Conservation (phyloP, 2,329 filamentous ascomycete genomes). For the Venturia effusa region DNA sequence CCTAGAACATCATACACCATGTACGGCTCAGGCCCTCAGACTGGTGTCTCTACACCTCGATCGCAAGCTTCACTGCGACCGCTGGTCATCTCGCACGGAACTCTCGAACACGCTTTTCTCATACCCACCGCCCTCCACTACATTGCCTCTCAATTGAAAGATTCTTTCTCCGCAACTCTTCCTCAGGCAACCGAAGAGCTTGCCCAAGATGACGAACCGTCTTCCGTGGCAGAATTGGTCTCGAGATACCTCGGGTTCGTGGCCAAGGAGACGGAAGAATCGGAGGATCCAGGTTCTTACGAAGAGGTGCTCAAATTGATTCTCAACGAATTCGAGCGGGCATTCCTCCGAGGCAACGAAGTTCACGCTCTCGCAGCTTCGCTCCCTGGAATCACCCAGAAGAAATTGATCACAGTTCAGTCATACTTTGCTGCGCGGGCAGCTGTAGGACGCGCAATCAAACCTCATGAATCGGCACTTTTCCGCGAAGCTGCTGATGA, state of each 20-base stretch:
- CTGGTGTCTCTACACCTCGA: conserved; percentile 92
- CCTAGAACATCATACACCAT: conserved; percentile 39
- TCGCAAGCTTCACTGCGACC: conserved; percentile 88
- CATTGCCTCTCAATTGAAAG: conserved; percentile 88
- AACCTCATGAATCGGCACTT: conserved; percentile 86
- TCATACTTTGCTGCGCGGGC: conserved; percentile 87
- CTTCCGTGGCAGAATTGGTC: conserved; percentile 83
- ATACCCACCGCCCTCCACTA: conserved; percentile 94
- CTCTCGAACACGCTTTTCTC: conserved; percentile 91
- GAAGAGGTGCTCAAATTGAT: conserved; percentile 87
- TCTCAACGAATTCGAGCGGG: conserved; percentile 92
- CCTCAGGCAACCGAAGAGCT: conserved; percentile 92
- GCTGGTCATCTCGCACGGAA: conserved; percentile 81
- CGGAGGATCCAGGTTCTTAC: conserved; percentile 85
- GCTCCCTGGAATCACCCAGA: conserved; percentile 80
- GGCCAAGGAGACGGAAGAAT: conserved; percentile 79
- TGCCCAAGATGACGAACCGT: conserved; percentile 97
- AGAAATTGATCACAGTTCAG: conserved; percentile 82
- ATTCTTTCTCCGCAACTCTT: conserved; percentile 74
- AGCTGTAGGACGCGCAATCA: conserved; percentile 74
- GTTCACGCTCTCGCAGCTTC: conserved; percentile 80
- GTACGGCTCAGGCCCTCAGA: conserved; percentile 87
- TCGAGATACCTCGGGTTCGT: conserved; percentile 88
- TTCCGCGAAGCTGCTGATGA: conserved; percentile 78
- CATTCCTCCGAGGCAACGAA: conserved; percentile 89